Percentiles rank a stretch among this genome's conserved stretches.
Evolutionary conservation across 176 grass and related monocot genomes (phyloP).

Genomic region (Oryza meyeriana): DNA sequence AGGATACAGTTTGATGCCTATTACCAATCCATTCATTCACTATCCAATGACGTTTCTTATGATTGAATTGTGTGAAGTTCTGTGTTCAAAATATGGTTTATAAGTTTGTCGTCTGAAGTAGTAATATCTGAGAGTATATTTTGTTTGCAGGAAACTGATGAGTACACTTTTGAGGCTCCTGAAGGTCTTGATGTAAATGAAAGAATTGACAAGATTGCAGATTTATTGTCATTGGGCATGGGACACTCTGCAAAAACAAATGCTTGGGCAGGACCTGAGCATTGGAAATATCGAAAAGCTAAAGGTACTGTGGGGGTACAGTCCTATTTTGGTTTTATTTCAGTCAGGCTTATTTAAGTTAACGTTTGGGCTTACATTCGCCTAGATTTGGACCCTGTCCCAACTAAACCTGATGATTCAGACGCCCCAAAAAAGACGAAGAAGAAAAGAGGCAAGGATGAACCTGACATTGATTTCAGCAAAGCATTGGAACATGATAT

Average conservation of each 20-base stretch:
- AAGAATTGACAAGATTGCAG: slow-evolving; percentile 65
- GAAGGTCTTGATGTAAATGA: slow-evolving; percentile 42
- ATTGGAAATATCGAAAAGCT: slow-evolving; percentile 91
- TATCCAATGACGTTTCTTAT: neutral
- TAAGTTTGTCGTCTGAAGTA: neutral
- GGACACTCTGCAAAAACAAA: slow-evolving; percentile 79
- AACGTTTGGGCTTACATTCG: slow-evolving; percentile 9
- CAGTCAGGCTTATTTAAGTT: neutral
- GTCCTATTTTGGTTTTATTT: slow-evolving; percentile 25
- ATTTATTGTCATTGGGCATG: slow-evolving; percentile 74
- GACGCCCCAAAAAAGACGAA: slow-evolving; percentile 57
- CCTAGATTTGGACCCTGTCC: slow-evolving; percentile 50
- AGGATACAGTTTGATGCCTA: neutral
- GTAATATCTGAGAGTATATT: neutral
- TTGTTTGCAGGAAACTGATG: slow-evolving; percentile 54
- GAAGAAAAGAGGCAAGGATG: slow-evolving; percentile 55
- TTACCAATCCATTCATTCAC: neutral
- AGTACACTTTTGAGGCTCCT: slow-evolving; percentile 51
- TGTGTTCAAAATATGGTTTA: neutral
- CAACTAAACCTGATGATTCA: slow-evolving; percentile 39
- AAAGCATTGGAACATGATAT: slow-evolving; percentile 68
- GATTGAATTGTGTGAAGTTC: neutral
- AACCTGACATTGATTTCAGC: slow-evolving; percentile 69
- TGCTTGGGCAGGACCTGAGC: slow-evolving; percentile 98
- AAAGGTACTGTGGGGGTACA: slow-evolving; percentile 50